Evolutionary conservation across 2,329 filamentous ascomycete species (phyloP).

Genomic region (Metarhizium guizhouense): DNA sequence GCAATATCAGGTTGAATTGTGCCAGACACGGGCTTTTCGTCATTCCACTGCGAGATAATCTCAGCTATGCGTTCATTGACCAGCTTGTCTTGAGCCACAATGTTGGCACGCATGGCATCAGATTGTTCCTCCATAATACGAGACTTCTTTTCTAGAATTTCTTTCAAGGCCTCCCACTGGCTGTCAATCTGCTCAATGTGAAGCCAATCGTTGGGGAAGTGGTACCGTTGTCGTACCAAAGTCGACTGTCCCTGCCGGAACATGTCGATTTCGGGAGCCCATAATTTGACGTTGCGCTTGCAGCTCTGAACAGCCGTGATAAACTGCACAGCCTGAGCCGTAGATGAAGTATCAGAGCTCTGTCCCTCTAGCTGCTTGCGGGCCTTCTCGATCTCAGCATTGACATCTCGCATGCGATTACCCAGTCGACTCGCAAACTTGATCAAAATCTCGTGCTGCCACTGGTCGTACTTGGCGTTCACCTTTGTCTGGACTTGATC

Average conservation of each 20-base stretch:
- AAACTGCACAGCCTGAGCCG: constrained; percentile 93
- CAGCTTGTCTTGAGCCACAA: constrained; percentile 84
- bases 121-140: constrained; percentile 96
- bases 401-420: constrained; percentile 83
- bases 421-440: constrained; percentile 89
- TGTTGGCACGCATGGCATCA: constrained; percentile 90
- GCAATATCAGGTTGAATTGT: constrained; percentile 86
- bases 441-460: constrained; percentile 93
- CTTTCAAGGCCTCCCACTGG: constrained; percentile 89
- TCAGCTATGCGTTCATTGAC: constrained; percentile 83
- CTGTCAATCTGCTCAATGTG: constrained; percentile 94
- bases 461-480: constrained; percentile 98
- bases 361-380: constrained; percentile 85
- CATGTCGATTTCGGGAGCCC: constrained; percentile 91
- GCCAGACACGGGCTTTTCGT: constrained; percentile 93
- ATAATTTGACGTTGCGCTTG: constrained; percentile 85
- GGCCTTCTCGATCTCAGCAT: constrained; percentile 84
- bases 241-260: constrained; percentile 95
- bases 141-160: constrained; percentile 82
- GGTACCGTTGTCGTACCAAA: constrained; percentile 82
- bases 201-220: constrained; percentile 89
- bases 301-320: constrained; percentile 97
- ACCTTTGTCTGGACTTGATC: constrained; percentile 98
- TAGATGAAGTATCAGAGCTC: constrained; percentile 87
- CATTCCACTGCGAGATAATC: constrained; percentile 80